These are phyloP conservation scores for Monosporascus sp. DNA, from an alignment of 2,329 filamentous ascomycete species.

Conservation along the genomic window DNA sequence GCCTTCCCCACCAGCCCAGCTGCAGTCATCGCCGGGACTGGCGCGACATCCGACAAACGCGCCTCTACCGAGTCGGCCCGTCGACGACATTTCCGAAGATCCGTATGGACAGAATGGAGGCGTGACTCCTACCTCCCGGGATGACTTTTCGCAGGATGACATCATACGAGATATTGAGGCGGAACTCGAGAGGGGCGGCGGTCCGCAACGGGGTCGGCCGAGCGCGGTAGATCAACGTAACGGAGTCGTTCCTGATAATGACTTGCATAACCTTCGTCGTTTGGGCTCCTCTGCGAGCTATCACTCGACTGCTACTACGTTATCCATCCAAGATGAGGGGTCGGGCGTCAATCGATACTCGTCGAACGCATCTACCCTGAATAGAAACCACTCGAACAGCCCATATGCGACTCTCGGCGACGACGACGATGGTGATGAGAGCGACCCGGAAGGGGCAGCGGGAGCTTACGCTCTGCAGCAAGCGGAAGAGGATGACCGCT, in stretches of 20 bases:
- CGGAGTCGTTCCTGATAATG: slow-evolving; percentile 41
- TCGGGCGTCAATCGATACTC: slow-evolving; percentile 34
- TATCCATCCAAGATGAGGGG: slow-evolving; percentile 29
- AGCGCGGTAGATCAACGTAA: slow-evolving; percentile 33
- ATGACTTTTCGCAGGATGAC: slow-evolving; percentile 43
- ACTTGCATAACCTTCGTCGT: slow-evolving; percentile 41
- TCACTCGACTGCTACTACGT: slow-evolving; percentile 45
- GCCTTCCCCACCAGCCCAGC: slow-evolving; percentile 37
- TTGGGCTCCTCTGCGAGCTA: slow-evolving; percentile 32
- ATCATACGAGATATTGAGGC: slow-evolving; percentile 56
- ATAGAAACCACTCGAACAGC: slow-evolving; percentile 30
- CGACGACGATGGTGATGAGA: slow-evolving; percentile 61
- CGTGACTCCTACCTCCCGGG: slow-evolving; percentile 20
- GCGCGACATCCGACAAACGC: slow-evolving; percentile 56
- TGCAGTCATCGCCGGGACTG: slow-evolving; percentile 41
- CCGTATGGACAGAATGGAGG: slow-evolving; percentile 35
- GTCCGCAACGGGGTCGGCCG: slow-evolving; percentile 35
- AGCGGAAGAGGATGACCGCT: slow-evolving; percentile 72
- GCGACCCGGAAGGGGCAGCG: slow-evolving; percentile 81
- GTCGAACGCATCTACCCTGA: slow-evolving; percentile 36
- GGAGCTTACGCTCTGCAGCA: slow-evolving; percentile 79
- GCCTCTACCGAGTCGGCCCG: slow-evolving; percentile 50
- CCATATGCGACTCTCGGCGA: slow-evolving; percentile 25
- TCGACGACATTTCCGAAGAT: slow-evolving; percentile 39
- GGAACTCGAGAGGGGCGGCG: slow-evolving; percentile 38